phyloP scores from a whole-genome alignment of 1,284 basidiomycete genomes.

The Microstroma glucosiphilum region DNA sequence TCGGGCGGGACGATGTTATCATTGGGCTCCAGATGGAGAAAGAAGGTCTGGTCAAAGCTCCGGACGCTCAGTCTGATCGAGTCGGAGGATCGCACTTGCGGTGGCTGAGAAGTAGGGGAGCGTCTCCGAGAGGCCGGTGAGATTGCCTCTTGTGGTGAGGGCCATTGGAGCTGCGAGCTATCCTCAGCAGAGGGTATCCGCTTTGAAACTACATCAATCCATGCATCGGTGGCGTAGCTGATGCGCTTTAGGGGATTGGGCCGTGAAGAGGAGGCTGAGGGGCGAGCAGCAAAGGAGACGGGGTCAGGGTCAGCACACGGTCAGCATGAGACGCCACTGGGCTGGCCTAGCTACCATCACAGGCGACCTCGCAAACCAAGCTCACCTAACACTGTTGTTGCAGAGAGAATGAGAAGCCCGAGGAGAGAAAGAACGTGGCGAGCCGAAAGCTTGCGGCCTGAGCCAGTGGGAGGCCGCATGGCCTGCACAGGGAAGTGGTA shows the following conservation, averaged over 20 bases:
- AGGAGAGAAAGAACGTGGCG: too few species aligned
- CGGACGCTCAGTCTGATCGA: constrained; percentile 34
- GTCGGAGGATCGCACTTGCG: constrained; percentile 12
- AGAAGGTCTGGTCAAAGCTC: constrained; percentile 35
- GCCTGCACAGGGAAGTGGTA: too few species aligned
- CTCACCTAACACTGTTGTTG: too few species aligned
- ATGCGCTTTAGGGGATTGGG: constrained; percentile 13
- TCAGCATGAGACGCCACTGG: too few species aligned
- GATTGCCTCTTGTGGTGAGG: background rate
- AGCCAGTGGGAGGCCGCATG: too few species aligned
- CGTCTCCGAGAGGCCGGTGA: background rate
- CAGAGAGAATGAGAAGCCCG: too few species aligned
- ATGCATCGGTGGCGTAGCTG: constrained; percentile 13
- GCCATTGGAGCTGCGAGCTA: background rate
- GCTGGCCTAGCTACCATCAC: too few species aligned
- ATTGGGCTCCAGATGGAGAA: constrained; percentile 38
- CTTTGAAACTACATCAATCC: constrained; percentile 13
- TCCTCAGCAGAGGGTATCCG: background rate
- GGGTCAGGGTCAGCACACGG: too few species aligned
- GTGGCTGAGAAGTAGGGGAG: background rate
- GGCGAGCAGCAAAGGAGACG: too few species aligned
- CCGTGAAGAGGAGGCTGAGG: constrained; percentile 7
- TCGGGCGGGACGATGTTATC: constrained; percentile 35
- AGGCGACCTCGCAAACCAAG: too few species aligned
- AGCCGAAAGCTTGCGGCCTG: too few species aligned